Evolutionary conservation across 257 asterid species (phyloP).

Genomic region (Fraxinus cuspidata): DNA sequence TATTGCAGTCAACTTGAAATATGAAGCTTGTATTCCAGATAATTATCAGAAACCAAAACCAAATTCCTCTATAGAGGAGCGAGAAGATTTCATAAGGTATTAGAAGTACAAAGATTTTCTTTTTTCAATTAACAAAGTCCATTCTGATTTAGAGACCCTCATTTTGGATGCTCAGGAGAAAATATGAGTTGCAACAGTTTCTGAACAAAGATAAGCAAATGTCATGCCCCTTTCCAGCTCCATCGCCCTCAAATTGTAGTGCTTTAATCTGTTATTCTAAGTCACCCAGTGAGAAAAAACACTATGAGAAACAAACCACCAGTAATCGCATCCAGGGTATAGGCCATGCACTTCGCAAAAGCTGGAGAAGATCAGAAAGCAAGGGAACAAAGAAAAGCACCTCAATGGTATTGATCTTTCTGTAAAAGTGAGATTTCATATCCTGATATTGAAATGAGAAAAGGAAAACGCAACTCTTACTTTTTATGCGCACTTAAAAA

Average conservation of each 20-base stretch:
- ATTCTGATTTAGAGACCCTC: constrained; percentile 24
- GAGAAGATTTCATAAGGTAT: constrained; percentile 86
- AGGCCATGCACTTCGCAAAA: constrained; percentile 74
- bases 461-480: background rate
- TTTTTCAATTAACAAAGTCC: background rate
- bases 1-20: constrained; percentile 60
- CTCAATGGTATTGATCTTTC: constrained; percentile 58
- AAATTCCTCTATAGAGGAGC: constrained; percentile 69
- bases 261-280: constrained; percentile 38
- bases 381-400: constrained; percentile 54
- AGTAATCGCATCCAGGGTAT: constrained; percentile 55
- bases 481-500: background rate
- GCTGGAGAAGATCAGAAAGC: constrained; percentile 74
- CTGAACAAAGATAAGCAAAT: constrained; percentile 36
- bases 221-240: constrained; percentile 51
- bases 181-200: constrained; percentile 79
- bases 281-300: constrained; percentile 44
- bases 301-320: constrained; percentile 50
- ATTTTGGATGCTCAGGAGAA: constrained; percentile 58
- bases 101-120: background rate
- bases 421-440: constrained; percentile 3
- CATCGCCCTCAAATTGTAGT: constrained; percentile 39
- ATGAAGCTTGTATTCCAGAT: constrained; percentile 72
- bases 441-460: background rate
- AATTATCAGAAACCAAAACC: constrained; percentile 60